phyloP scores from a whole-genome alignment of 805 yeast species.

The Kurtzmaniella cleridarum region DNA sequence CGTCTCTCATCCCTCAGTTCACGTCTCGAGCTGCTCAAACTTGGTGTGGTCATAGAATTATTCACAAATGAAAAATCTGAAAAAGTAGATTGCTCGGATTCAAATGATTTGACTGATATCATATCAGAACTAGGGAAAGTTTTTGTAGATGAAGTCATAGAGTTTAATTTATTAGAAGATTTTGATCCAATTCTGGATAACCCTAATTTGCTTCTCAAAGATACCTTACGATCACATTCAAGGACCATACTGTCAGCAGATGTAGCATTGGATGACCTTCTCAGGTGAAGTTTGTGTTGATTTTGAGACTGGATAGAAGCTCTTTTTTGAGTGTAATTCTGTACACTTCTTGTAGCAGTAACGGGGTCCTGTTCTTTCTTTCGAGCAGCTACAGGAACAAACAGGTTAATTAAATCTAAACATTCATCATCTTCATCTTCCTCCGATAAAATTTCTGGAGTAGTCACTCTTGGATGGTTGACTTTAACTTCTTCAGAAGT shows the following conservation, averaged over 20 bases:
- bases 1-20: slow-evolving; percentile 1
- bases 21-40: slow-evolving; percentile 1
- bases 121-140: slow-evolving; percentile 7
- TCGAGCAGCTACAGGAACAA: slow-evolving; percentile 3
- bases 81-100: slow-evolving; percentile 10
- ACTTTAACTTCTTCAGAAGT: background rate
- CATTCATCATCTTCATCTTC: slow-evolving; percentile 2
- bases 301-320: background rate
- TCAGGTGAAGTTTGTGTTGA: background rate
- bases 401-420: slow-evolving; percentile 5
- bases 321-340: background rate
- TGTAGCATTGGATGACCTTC: background rate
- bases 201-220: slow-evolving; percentile 12
- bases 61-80: slow-evolving; percentile 22
- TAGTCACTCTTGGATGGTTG: background rate
- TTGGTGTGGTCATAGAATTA: slow-evolving; percentile 6
- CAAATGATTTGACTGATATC: slow-evolving; percentile 14
- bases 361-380: background rate
- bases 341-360: background rate
- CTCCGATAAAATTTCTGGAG: background rate
- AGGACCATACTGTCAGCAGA: background rate
- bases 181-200: slow-evolving; percentile 2
- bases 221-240: slow-evolving; percentile 7
- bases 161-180: slow-evolving; percentile 4
- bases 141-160: background rate